These are phyloP conservation scores for Silene coronaria DNA, from an alignment of 179 eudicot species.

Conservation along the genomic window DNA sequence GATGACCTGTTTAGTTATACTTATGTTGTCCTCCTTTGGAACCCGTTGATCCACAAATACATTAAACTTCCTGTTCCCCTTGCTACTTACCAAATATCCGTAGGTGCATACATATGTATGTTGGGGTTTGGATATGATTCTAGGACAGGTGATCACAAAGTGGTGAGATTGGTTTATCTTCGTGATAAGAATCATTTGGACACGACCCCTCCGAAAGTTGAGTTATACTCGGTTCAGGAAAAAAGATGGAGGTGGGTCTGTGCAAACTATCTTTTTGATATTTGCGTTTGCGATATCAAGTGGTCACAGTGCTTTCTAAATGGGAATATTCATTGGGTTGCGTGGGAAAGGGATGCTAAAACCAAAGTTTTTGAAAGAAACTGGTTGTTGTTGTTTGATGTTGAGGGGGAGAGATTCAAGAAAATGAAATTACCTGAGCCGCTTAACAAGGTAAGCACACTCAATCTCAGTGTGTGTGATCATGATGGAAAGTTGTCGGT, in stretches of 20 bases:
- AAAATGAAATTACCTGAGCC: constrained; percentile 15
- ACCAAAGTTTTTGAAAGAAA: not conserved
- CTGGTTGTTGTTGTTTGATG: constrained; percentile 20
- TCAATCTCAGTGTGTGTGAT: constrained; percentile 8
- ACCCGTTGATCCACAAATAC: constrained; percentile 18
- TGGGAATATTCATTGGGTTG: constrained; percentile 25
- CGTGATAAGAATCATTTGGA: constrained; percentile 2
- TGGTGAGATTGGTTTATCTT: constrained; percentile 17
- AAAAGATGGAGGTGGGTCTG: constrained; percentile 16
- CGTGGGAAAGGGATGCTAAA: constrained; percentile 11
- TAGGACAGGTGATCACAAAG: constrained; percentile 15
- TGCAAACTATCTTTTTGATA: constrained; percentile 4
- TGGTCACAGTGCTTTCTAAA: constrained; percentile 25
- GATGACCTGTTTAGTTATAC: constrained; percentile 17
- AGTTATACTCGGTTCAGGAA: constrained; percentile 21
- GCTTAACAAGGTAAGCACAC: constrained; percentile 1
- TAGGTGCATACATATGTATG: constrained; percentile 9
- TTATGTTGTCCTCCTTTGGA: constrained; percentile 15
- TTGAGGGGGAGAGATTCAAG: constrained; percentile 18
- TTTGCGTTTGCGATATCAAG: constrained; percentile 15
- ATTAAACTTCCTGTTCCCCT: constrained; percentile 16
- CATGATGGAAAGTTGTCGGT: constrained; percentile 15
- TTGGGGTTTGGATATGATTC: constrained; percentile 28
- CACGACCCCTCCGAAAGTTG: constrained; percentile 10
- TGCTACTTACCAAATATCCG: not conserved